Evolutionary conservation across 2,329 filamentous ascomycete species (phyloP), one percentile per base, ranked within the genome.

Genomic region (Xylaria sp.): DNA sequence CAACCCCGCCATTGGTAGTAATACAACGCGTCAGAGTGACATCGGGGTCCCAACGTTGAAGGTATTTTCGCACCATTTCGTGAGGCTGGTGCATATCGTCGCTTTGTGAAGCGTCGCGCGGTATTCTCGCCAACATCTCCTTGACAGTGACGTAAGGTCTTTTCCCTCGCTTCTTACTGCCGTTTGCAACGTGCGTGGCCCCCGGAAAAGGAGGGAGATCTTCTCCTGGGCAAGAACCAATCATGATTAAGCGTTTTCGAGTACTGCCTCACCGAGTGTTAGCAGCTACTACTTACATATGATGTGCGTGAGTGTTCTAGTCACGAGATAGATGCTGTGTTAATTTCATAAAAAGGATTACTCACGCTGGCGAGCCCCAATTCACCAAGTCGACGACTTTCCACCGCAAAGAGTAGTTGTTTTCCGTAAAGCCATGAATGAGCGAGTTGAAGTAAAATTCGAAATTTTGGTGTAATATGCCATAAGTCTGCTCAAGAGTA

Each of bases 401-500:
- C 91, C 92, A 96, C 1, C 89, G 83, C 0, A 95, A 82, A 0
- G 90, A 93, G 76, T 92, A 97, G 1, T 89, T 88, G 31, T 85
- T 79, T 2, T 86, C 80, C 0, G 91, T 89, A 62, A 94, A 90
- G 39, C 90, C 88, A 31, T 85, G 81, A 2, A 96, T 81, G 0
- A 94, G 79, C 0, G 83, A 80, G 48, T 86, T 82, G 56, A 94
- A 90, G 62, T 86, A 89, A 0, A 82, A 79, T 12, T 81, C 78
- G 64, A 90, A 89, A 0, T 83, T 79, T 0, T 85, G 79, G 25
- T 84, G 82, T 0, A 87, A 78, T 0, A 97, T 85, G 0, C 92
- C 93, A 62, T 88, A 90, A 0, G 93, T 94, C 75, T 97, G 91
- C 74, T 97, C 94, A 0, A 97, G 81, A 0, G 93, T 97, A 1